Conservation (phyloP, 2,329 filamentous ascomycete genomes). For the Exophiala viscosa region DNA sequence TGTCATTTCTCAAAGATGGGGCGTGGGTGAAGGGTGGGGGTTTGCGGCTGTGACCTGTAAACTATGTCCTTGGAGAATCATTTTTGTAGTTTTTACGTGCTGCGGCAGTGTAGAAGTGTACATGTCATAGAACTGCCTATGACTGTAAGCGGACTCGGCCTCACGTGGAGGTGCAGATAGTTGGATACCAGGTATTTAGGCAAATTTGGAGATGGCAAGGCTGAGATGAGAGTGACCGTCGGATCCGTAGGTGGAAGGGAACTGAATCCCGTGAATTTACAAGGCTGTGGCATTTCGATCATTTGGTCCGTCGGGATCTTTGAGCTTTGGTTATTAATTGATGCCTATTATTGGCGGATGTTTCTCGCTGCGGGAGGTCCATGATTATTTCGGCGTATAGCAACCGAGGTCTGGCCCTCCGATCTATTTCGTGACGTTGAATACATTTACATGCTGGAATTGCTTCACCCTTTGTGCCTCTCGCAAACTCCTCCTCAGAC, state of each 20-base stretch:
- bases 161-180: not conserved
- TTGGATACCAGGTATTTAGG: no score
- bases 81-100: not conserved
- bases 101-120: not conserved
- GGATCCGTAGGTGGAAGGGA: no score
- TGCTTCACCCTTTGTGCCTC: not conserved
- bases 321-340: no score
- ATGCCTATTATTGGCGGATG: no score
- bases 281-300: no score
- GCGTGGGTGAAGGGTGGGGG: not conserved
- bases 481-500: not conserved
- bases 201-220: not conserved
- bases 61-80: not conserved
- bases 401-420: not conserved
- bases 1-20: slow-evolving; percentile 28
- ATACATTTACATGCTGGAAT: not conserved
- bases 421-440: not conserved
- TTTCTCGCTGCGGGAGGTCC: no score
- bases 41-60: not conserved
- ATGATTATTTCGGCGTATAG: no score
- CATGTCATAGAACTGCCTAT: not conserved
- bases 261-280: no score
- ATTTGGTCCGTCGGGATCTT: no score
- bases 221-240: no score
- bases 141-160: no score